Evolutionary conservation across 257 asterid species (phyloP), one percentile per base, ranked within the genome.

Genomic region (Solanum clarkiae): DNA sequence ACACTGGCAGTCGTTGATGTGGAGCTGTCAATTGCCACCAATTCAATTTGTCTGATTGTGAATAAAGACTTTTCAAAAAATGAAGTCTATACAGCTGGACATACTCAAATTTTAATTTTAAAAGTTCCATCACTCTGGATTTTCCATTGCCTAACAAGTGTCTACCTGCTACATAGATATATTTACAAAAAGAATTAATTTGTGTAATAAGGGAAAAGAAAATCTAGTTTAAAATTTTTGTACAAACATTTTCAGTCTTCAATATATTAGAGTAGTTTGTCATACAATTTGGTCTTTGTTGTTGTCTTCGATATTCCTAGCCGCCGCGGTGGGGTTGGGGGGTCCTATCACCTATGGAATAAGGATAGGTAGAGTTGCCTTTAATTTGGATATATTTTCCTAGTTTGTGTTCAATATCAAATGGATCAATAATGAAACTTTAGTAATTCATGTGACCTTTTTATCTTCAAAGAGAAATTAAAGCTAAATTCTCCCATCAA

Each of bases 1-100:
- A 29, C 16, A 15, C 16, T 17, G 62, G 32, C 17, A 80, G 85
- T 92, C 84, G 89, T 89, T 90, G 80, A 83, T 22, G 85, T 6
- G 80, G 83, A 87, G 93, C 93, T 91, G 93, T 91, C 97, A 85
- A 71, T 53, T 83, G 84, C 54, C 86, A 86, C 85, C 83, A 24
- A 8, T 81, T 80, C 88, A 87, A 70, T 89, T 77, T 12, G 45
- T 87, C 84, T 29, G 29, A 75, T 68, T 59, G 66, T 55, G 83
- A 72, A 36, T 69, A 40, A 11, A 1, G 84, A 55, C 84, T 80
- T 68, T 49, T 88, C 47, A 47, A 72, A 63, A 54, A 32, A 29
- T 26, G 54, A 70, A 62, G 59, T 75, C 13, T 65, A 69, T 69
- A 85, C 92, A 92, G 93, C 94, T 88, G 94, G 90, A 86, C 45